Base-by-base conservation (phyloP, 768 basidiomycete species). In the Candolleomyces efflorescens region DNA sequence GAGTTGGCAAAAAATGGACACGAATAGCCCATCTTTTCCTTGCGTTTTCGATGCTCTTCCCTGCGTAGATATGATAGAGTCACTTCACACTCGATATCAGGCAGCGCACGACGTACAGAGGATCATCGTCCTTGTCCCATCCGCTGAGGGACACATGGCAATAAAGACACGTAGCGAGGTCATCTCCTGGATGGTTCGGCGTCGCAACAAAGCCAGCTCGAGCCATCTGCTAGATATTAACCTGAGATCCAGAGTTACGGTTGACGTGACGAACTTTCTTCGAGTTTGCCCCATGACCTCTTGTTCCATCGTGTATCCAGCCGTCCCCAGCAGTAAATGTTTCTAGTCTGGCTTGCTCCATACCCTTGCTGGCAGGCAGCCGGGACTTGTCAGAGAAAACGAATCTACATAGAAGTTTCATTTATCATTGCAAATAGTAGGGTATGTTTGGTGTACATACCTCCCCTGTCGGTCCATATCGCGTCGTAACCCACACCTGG, bases 121-220 rank as follows among this genome's bases (percentile, higher is more conserved):
- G 95, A 70, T 95, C 86, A 68, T 98, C 95, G 13, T 82, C 83
- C 26, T 79, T 74, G 44, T 94, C 91, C 95, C 95, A 98, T 1
- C 90, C 92, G 55, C 86, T 85, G 2, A 96, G 81, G 1, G 85
- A 79, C 36, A 87, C 76, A 45, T 86, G 78, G 68, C 95, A 98
- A 66, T 94, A 94, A 4, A 94, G 75, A 70, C 95, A 98, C 0
- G 86, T 86, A 0, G 85, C 92, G 1, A 86, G 83, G 69, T 98
- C 95, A 62, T 92, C 88, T 3, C 80, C 86, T 1, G 75, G 64
- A 12, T 76, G 71, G 56, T 85, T 82, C 1, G 93, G 90, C 0
- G 85, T 86, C 67, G 81, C 92, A 0, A 92, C 81, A 66, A 96
- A 97, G 7, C 95, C 95, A 2, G 94, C 93, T 62, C 82, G 83